Evolutionary conservation across 179 eudicot species (phyloP).

Genomic region (Pouteria campechiana): DNA sequence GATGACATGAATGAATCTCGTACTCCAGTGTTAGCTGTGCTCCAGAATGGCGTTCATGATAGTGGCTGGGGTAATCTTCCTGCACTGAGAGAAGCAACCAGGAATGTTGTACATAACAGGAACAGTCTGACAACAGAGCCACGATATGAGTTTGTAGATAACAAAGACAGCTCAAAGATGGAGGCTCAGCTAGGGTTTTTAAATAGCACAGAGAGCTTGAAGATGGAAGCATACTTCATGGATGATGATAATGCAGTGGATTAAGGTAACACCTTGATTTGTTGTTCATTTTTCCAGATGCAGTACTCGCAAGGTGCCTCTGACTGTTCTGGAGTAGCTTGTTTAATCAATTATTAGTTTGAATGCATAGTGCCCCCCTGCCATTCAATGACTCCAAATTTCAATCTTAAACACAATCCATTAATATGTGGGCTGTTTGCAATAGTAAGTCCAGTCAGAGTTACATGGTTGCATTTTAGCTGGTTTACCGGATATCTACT

Average conservation of each 20-base stretch:
- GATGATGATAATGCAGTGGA: slow-evolving; percentile 30
- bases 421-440: too few species aligned
- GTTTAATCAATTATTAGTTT: too few species aligned
- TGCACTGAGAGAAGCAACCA: slow-evolving; percentile 16
- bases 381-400: too few species aligned
- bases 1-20: slow-evolving; percentile 23
- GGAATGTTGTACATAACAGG: slow-evolving; percentile 46
- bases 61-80: slow-evolving; percentile 19
- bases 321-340: too few species aligned
- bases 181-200: slow-evolving; percentile 37
- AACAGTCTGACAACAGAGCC: slow-evolving; percentile 28
- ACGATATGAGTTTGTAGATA: slow-evolving; percentile 54
- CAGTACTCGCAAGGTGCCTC: too few species aligned
- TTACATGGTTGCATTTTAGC: too few species aligned
- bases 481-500: too few species aligned
- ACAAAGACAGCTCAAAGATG: slow-evolving; percentile 27
- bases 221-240: slow-evolving; percentile 36
- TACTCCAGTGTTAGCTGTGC: slow-evolving; percentile 6
- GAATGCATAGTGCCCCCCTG: too few species aligned
- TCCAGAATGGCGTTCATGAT: slow-evolving; percentile 17
- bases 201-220: slow-evolving; percentile 39
- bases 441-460: too few species aligned
- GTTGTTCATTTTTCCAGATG: too few species aligned
- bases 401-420: too few species aligned
- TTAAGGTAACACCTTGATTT: slow-evolving; percentile 54